These are phyloP conservation scores for Suillus americanus DNA, from an alignment of 768 basidiomycete genomes.

Conservation along the genomic window DNA sequence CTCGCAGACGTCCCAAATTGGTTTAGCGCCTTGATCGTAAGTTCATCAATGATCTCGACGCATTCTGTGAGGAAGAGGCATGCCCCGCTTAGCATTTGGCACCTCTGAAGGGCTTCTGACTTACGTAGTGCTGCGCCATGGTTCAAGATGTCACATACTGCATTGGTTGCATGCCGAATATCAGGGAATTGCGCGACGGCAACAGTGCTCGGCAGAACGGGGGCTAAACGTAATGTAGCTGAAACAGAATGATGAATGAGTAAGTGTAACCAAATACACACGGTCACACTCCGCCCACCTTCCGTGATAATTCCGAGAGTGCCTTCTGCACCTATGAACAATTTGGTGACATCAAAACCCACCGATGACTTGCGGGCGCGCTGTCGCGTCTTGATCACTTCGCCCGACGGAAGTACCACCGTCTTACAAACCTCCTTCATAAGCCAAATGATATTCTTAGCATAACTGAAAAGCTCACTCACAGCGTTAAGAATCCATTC, in stretches of 20 bases:
- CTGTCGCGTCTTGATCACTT: conserved; percentile 82
- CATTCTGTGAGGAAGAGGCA: conserved; percentile 31
- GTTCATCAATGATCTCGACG: conserved; percentile 45
- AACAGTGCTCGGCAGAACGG: conserved; percentile 74
- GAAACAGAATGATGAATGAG: neutral
- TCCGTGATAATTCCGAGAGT: conserved; percentile 85
- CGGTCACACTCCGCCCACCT: conserved; percentile 35
- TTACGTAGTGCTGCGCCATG: conserved; percentile 32
- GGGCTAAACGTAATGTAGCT: conserved; percentile 80
- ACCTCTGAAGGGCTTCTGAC: neutral
- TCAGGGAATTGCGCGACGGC: conserved; percentile 50
- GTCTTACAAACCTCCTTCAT: conserved; percentile 42
- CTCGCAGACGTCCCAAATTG: conserved; percentile 23
- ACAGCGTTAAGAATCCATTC: conserved; percentile 83
- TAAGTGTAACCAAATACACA: neutral
- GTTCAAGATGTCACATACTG: conserved; percentile 39
- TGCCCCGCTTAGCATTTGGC: neutral
- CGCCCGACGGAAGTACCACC: conserved; percentile 75
- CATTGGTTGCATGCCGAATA: conserved; percentile 39
- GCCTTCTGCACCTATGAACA: conserved; percentile 86
- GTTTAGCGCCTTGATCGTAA: conserved; percentile 28
- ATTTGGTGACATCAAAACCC: conserved; percentile 79
- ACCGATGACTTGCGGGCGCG: conserved; percentile 77
- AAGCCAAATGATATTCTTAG: neutral
- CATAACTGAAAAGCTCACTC: conserved; percentile 23